Evolutionary conservation across 164 flowering plant genomes (phyloP), one percentile per base, ranked within the genome.

Genomic region (Umbilicus rupestris): DNA sequence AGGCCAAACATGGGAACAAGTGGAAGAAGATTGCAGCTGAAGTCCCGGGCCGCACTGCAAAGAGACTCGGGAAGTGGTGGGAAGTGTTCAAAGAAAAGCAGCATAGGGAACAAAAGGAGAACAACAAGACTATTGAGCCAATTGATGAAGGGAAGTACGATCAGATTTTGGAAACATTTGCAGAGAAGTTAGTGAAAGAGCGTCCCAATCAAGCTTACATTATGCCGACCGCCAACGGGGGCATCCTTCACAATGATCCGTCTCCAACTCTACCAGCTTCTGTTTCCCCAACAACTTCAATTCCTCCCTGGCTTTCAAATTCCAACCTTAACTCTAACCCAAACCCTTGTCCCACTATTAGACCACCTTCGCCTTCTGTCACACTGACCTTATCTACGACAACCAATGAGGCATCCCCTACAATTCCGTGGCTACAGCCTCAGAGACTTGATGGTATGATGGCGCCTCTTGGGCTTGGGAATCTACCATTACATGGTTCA

Each of bases 41-140:
- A 76, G 85, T 90, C 26, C 96, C 95, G 0, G 95, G 95, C 1
- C 78, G 96, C 11, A 92, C 96, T 11, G 95, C 98, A 2, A 92
- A 92, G 78, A 78, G 98, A 66, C 71, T 92, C 5, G 98, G 98
- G 22, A 89, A 89, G 86, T 90, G 96, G 96, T 92, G 98, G 98
- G 98, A 92, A 71, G 98, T 88, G 57, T 89, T 85, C 70, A 90
- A 90, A 73, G 92, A 88, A 80, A 89, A 86, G 74, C 96, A 88
- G 55, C 86, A 81, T 67, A 79, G 88, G 62, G 86, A 87, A 66
- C 83, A 79, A 22, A 81, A 86, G 71, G 84, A 83, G 63, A 73
- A 60, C 30, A 70, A 63, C 37, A 81, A 75, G 71, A 59, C 74
- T 14, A 52, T 74, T 19, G 87, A 83, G 7, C 83, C 89, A 1